Base-by-base conservation (phyloP, 2,329 filamentous ascomycete genomes). In the Beauveria scarabaeidicola region DNA sequence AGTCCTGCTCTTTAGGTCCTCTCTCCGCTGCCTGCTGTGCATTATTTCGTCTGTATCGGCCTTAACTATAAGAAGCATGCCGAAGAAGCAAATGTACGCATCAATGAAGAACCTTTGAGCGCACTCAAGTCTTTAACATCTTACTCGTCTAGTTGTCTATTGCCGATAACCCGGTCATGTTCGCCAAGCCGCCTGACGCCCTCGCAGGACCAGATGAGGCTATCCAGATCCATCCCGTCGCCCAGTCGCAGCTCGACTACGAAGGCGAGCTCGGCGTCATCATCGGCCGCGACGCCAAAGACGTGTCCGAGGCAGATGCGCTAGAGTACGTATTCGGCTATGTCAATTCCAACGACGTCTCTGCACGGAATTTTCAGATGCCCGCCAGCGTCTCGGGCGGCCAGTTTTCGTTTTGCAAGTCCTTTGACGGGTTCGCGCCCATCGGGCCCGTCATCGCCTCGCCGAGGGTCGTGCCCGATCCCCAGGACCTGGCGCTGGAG, bases 321-420 rank as follows among this genome's bases (percentile, higher is more conserved):
- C 63, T 77, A 11, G 71, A 77, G 38, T 81, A 81, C 63, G 73
- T 85, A 1, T 74, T 84, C 1, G 82, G 81, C 48, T 85, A 84
- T 63, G 81, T 80, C 0, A 76, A 77, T 38, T 78, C 78, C 38
- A 84, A 85, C 66, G 80, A 82, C 62, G 64, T 82, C 15, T 77
- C 78, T 1, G 77, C 78, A 0, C 69, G 80, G 3, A 75, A 79
- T 61, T 70, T 73, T 40, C 80, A 83, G 66, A 75, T 81, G 60
- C 79, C 81, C 0, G 65, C 62, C 4, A 62, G 61, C 9, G 54
- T 57, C 9, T 65, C 59, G 6, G 65, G 64, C 13, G 63, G 65
- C 9, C 80, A 83, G 61, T 81, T 79, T 63, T 79, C 75, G 51
- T 74, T 80, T 44, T 78, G 78, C n/a, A 81, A 82, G 65, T 77